Evolutionary conservation across 441 rosid species (phyloP).

Genomic region (Flueggea neowawraea): DNA sequence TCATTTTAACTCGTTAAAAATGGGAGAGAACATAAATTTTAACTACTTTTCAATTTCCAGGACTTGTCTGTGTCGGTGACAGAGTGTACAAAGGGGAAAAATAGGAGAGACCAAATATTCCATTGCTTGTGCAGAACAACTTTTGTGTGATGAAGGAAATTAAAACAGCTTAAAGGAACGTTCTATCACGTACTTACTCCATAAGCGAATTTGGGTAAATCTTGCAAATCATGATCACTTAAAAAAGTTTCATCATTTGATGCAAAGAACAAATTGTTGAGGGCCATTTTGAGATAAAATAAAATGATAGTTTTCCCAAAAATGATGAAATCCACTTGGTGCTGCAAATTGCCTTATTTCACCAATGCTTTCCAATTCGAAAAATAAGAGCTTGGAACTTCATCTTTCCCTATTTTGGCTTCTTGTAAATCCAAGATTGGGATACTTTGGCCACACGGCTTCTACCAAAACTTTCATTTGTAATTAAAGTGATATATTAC

Average conservation of each 20-base stretch:
- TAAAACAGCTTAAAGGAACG: conserved; percentile 8
- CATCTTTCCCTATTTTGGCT: conserved; percentile 12
- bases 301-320: conserved; percentile 14
- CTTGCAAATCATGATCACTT: conserved; percentile 32
- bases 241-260: conserved; percentile 38
- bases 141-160: not conserved
- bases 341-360: conserved; percentile 11
- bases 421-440: conserved; percentile 12
- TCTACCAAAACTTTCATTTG: conserved; percentile 10
- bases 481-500: conserved; percentile 10
- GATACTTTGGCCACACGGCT: conserved; percentile 23
- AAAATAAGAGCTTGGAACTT: conserved; percentile 5
- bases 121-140: conserved; percentile 8
- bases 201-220: conserved; percentile 23
- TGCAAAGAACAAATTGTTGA: conserved; percentile 5
- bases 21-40: no score
- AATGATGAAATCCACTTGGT: conserved; percentile 19
- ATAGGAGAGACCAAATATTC: no score
- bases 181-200: conserved; percentile 11
- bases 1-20: no score
- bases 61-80: not conserved
- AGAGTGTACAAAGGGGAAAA: not conserved
- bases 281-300: not conserved
- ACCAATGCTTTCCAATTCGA: conserved; percentile 3
- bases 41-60: no score